phyloP scores from a whole-genome alignment of 192 early-diverging fungal genomes.

The Rhizoclosmatium globosum region DNA sequence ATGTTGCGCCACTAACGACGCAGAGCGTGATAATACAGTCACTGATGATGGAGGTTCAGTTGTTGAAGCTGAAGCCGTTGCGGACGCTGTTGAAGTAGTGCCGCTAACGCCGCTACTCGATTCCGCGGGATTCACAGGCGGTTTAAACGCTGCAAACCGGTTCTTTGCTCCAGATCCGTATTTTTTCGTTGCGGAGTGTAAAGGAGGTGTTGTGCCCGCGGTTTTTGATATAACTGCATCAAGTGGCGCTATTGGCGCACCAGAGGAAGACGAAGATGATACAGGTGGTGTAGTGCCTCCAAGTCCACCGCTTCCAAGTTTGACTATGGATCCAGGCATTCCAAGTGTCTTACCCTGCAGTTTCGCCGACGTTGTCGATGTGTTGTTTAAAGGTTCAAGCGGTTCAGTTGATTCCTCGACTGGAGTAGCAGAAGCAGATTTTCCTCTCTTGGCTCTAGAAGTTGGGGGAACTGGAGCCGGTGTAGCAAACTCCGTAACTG shows the following conservation, averaged over 20 bases:
- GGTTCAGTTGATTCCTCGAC: conserved; percentile 7
- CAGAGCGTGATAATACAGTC: no score
- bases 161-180: not conserved
- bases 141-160: not conserved
- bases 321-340: conserved; percentile 16
- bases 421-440: not conserved
- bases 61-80: not conserved
- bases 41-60: not conserved
- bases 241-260: not conserved
- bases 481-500: not conserved
- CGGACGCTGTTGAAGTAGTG: not conserved
- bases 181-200: conserved; percentile 9
- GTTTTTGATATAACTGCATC: not conserved
- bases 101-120: not conserved
- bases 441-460: not conserved
- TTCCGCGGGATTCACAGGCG: not conserved
- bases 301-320: not conserved
- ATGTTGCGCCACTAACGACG: no score
- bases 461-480: not conserved
- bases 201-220: not conserved
- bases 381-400: not conserved
- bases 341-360: conserved; percentile 1
- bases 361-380: not conserved
- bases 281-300: not conserved
- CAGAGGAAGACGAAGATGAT: not conserved